Evolutionary conservation across 1,139 yeast species (phyloP), one percentile per base, ranked within the genome.

Genomic region (Nakaseomyces kungkrabaensis): DNA sequence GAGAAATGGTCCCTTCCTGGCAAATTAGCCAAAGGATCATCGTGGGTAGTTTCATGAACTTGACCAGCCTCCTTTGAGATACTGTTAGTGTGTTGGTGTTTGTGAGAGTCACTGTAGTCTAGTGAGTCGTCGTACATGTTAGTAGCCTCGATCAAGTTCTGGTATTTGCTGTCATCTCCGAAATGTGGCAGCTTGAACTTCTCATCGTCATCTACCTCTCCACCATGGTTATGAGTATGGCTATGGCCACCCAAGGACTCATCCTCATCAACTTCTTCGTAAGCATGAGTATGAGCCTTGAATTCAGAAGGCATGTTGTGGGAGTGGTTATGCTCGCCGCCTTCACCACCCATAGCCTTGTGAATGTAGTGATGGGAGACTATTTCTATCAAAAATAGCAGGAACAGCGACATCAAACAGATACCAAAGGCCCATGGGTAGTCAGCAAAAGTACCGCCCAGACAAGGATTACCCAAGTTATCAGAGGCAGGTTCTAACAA

Each of bases 401-500:
- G 60, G 58, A 78, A 75, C 37, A 77, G 59, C 0, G 79, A 69
- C 65, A 79, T 74, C 54, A 84, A 66, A 55, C 82, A 77, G 49
- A 84, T 78, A 49, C 74, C 82, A 58, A 74, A 81, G 1, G 85
- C 86, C 73, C 79, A 76, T 8, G 87, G 85, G 59, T 79, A 79
- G 22, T 68, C 73, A 4, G 66, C 69, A 71, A 81, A 79, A 1
- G 74, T 73, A 32, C 74, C 77, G 34, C 82, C 80, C 27, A 82
- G 73, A 67, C 86, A 81, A n/a, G 69, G 70, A 46, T 70, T 59
- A 0, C 76, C 67, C 51, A 81, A 69, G 4, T 73, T 69, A 36
- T 79, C 82, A 51, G 75, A 71, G 3, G 95, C 95, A 0, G 96
- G 96, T 58, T 82, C 81, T 58, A 89, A 72, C 54, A 89, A 72